These are phyloP conservation scores for Lupinus albus DNA, from an alignment of 306 rosid species.

Conservation along the genomic window DNA sequence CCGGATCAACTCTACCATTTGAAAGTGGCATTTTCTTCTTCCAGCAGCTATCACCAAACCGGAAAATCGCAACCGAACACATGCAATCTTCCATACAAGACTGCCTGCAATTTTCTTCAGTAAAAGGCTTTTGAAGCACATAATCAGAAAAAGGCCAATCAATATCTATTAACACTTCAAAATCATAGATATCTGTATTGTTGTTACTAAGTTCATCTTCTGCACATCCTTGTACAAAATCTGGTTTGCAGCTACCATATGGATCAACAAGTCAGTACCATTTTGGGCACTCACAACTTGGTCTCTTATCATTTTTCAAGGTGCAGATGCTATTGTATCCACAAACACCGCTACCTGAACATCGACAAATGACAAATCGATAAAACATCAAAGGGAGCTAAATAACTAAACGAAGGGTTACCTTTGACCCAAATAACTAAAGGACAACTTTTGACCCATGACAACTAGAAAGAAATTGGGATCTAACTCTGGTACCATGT, in stretches of 20 bases:
- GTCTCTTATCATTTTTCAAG: constrained; percentile 32
- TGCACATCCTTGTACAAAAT: constrained; percentile 48
- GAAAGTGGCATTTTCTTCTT: constrained; percentile 56
- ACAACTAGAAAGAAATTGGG: too few species aligned
- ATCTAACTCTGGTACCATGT: too few species aligned
- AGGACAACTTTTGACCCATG: too few species aligned
- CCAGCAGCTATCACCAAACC: constrained; percentile 46
- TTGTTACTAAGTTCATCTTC: constrained; percentile 33
- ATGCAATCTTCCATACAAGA: constrained; percentile 58
- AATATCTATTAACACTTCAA: constrained; percentile 8
- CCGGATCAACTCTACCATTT: constrained; percentile 44
- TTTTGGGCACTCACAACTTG: constrained; percentile 45
- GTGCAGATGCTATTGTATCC: constrained; percentile 48
- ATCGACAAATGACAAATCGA: too few species aligned
- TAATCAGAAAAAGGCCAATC: constrained; percentile 51
- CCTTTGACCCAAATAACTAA: too few species aligned
- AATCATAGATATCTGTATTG: constrained; percentile 24
- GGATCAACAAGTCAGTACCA: constrained; percentile 43
- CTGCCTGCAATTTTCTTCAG: constrained; percentile 40
- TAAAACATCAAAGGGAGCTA: too few species aligned
- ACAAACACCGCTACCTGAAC: constrained; percentile 20
- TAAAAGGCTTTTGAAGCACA: constrained; percentile 20
- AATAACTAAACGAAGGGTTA: too few species aligned
- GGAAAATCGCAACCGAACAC: constrained; percentile 49
- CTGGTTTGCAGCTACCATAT: constrained; percentile 47